Percentiles rank a stretch among this genome's conserved stretches.
phyloP scores from a whole-genome alignment of 805 yeast species.

The Lipomyces mesembrius region DNA sequence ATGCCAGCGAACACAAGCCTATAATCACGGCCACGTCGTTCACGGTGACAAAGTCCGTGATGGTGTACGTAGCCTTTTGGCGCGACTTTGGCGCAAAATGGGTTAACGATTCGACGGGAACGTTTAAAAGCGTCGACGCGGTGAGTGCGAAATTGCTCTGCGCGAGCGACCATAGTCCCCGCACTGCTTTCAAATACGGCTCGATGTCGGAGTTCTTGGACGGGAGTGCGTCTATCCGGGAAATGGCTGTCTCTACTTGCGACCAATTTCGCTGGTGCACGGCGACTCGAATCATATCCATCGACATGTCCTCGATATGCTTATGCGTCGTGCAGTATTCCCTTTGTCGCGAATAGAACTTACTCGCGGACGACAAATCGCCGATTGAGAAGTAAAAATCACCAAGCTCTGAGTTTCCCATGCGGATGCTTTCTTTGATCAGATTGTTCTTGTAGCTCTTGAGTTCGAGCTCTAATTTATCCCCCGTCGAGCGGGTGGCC shows the following conservation, averaged over 20 bases:
- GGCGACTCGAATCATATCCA: constrained; percentile 32
- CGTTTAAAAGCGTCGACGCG: constrained; percentile 16
- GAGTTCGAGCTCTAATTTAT: constrained; percentile 32
- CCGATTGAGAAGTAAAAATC: constrained; percentile 28
- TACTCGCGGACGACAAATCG: constrained; percentile 27
- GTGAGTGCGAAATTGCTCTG: constrained; percentile 19
- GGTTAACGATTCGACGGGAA: constrained; percentile 17
- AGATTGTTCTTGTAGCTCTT: constrained; percentile 35
- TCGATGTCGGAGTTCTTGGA: constrained; percentile 17
- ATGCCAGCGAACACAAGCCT: constrained; percentile 32
- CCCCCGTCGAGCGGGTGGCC: constrained; percentile 16
- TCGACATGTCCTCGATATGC: constrained; percentile 32
- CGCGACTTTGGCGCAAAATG: background rate
- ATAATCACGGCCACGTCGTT: constrained; percentile 27
- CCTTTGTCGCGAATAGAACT: constrained; percentile 28
- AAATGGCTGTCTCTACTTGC: constrained; percentile 26
- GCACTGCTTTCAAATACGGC: constrained; percentile 22
- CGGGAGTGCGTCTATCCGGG: constrained; percentile 23
- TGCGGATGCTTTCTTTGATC: constrained; percentile 36
- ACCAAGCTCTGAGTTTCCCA: constrained; percentile 35
- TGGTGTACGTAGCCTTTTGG: constrained; percentile 9
- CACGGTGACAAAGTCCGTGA: constrained; percentile 25
- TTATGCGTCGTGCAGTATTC: constrained; percentile 36
- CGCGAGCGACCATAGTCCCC: constrained; percentile 24
- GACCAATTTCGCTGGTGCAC: constrained; percentile 31